These are phyloP conservation scores for Serendipita vermifera DNA, from an alignment of 768 basidiomycete species.

Conservation along the genomic window DNA sequence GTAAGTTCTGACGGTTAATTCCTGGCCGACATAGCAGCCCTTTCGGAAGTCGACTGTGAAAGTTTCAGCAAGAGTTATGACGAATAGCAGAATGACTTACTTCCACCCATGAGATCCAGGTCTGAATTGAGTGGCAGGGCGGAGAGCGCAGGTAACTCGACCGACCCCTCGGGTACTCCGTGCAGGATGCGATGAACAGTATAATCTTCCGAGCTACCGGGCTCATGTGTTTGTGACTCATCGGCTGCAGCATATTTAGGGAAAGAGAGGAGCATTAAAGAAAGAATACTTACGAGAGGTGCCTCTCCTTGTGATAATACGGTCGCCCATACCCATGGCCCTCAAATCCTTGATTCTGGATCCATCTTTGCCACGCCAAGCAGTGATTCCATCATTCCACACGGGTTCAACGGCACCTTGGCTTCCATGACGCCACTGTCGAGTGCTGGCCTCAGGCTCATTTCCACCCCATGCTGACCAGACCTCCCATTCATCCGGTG, in stretches of 20 bases:
- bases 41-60: slow-evolving; percentile 83
- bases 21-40: slow-evolving; percentile 97
- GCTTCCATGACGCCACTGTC: slow-evolving; percentile 41
- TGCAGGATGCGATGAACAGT: slow-evolving; percentile 62
- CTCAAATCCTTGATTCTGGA: slow-evolving; percentile 46
- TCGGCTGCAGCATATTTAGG: slow-evolving; percentile 29
- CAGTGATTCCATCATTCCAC: slow-evolving; percentile 46
- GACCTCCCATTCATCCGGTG: slow-evolving; percentile 62
- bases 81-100: slow-evolving; percentile 30
- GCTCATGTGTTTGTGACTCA: slow-evolving; percentile 44
- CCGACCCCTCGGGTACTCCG: slow-evolving; percentile 78
- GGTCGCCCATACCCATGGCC: slow-evolving; percentile 64
- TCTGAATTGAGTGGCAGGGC: slow-evolving; percentile 92
- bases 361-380: slow-evolving; percentile 42
- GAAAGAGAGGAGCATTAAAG: not conserved
- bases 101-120: slow-evolving; percentile 85
- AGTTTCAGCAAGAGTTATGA: slow-evolving; percentile 13
- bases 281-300: slow-evolving; percentile 47
- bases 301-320: slow-evolving; percentile 57
- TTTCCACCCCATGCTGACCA: slow-evolving; percentile 70
- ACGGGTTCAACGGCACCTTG: slow-evolving; percentile 70
- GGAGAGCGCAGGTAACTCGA: slow-evolving; percentile 61
- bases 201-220: slow-evolving; percentile 44
- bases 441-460: slow-evolving; percentile 33
- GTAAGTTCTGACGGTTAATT: slow-evolving; percentile 90